Conservation (phyloP, 805 yeast species). For the Jamesozyma hellenica region DNA sequence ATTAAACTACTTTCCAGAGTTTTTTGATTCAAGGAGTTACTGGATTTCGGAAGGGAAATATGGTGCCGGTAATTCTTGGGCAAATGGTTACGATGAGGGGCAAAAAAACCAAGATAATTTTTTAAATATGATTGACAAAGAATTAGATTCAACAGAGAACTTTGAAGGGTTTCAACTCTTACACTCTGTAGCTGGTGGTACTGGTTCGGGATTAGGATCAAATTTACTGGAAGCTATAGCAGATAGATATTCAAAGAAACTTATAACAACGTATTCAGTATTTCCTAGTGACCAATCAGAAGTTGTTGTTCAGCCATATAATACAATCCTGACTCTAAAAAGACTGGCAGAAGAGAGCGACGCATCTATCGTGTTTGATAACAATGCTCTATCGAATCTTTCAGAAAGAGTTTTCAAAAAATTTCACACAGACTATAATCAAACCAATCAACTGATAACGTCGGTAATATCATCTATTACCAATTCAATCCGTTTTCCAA, state of each 20-base stretch:
- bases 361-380: conserved; percentile 82
- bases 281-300: conserved; percentile 79
- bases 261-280: conserved; percentile 75
- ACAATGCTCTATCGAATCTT: conserved; percentile 67
- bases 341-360: conserved; percentile 79
- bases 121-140: conserved; percentile 75
- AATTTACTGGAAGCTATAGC: conserved; percentile 63
- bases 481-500: conserved; percentile 82
- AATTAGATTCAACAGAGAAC: conserved; percentile 81
- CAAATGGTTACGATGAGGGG: conserved; percentile 77
- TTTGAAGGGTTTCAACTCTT: conserved; percentile 82
- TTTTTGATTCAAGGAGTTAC: conserved; percentile 77
- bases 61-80: conserved; percentile 97
- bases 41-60: conserved; percentile 72
- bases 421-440: conserved; percentile 56
- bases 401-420: conserved; percentile 54
- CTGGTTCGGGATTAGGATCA: conserved; percentile 95
- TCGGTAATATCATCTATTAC: conserved; percentile 78
- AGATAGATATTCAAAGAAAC: conserved; percentile 75
- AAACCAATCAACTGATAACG: conserved; percentile 77
- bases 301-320: conserved; percentile 97
- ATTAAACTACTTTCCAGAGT: conserved; percentile 39
- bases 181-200: conserved; percentile 97
- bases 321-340: conserved; percentile 71
- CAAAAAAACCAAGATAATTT: conserved; percentile 59